Conservation (phyloP, 495 filamentous ascomycete species). For the Aspergillus avenaceus region DNA sequence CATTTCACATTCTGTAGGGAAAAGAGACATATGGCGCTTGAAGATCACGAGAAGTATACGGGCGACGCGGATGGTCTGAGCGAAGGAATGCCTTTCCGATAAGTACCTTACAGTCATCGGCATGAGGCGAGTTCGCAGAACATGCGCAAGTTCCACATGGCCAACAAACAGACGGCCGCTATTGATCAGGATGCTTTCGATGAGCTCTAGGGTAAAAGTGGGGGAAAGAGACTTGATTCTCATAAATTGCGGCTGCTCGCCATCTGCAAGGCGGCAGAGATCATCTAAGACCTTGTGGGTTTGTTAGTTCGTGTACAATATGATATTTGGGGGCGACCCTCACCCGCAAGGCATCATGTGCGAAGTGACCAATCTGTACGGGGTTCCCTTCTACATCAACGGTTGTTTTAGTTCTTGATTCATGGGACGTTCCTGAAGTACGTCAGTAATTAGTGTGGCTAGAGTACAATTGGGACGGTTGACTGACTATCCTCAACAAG, state of each 20-base stretch:
- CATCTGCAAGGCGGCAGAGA: conserved; percentile 82
- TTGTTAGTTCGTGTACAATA: conserved; percentile 15
- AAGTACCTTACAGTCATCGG: conserved; percentile 75
- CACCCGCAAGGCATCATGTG: conserved; percentile 80
- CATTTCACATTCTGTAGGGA: conserved; percentile 78
- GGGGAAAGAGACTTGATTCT: conserved; percentile 70
- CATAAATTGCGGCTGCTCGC: conserved; percentile 74
- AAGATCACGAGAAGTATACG: conserved; percentile 78
- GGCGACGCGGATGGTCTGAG: conserved; percentile 75
- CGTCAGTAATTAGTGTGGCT: conserved; percentile 42
- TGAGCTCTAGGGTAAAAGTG: conserved; percentile 81
- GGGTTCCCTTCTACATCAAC: conserved; percentile 51
- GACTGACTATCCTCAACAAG: conserved; percentile 64
- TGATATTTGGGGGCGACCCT: conserved; percentile 1
- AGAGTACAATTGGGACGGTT: background rate
- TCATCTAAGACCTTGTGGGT: conserved; percentile 69
- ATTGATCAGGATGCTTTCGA: conserved; percentile 83
- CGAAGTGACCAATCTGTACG: conserved; percentile 65
- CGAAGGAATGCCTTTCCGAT: conserved; percentile 74
- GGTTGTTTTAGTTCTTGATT: conserved; percentile 27
- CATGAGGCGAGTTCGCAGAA: conserved; percentile 75
- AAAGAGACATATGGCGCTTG: conserved; percentile 66
- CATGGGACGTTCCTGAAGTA: conserved; percentile 53
- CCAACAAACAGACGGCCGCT: conserved; percentile 73
- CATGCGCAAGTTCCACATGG: conserved; percentile 76